Evolutionary conservation across 2,329 filamentous ascomycete genomes (phyloP), one percentile per base, ranked within the genome.

Genomic region (Trichoderma breve): DNA sequence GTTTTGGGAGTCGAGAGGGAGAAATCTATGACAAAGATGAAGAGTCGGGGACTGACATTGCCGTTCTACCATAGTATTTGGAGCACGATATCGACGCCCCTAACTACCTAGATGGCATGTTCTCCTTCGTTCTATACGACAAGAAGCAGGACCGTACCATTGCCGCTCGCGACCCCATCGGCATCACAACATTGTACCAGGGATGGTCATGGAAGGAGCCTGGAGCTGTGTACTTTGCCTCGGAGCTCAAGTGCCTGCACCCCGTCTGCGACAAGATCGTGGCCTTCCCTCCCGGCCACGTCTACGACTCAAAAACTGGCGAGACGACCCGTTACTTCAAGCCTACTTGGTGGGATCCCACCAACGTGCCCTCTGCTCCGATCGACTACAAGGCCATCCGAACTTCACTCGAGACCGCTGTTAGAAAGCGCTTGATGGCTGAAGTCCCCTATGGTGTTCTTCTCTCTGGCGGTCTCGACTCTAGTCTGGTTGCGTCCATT

Each of bases 71-170:
- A 28, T 55, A 97, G 93, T 99, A 99, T 82, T 89, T 94, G 85
- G 91, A 98, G 84, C 89, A 97, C 88, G 96, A 91, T 79, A 87
- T 97, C 77, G 94, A 98, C 79, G 94, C 95, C 72, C 95, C 96
- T 74, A 96, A 95, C 84, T 87, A 94, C 83, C 90, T 99, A 76
- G 96, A 99, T 82, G 96, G 96, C 86, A 99, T 99, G 96, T 99
- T 99, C 89, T 98, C 95, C 18, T 99, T 97, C 85, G 95, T 99
- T 71, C 89, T 99, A 68, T 97, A 97, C 84, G 96, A 99, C 86
- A 97, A 97, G 89, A 91, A 90, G 76, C 90, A 94, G 82, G 93
- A 99, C 86, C 92, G 96, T 76, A 93, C 94, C 74, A 90, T 99
- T 79, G 96, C 96, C 72, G 96, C 96, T 71, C 91, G 96, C 81